Base-by-base conservation (phyloP, 83 land plant species). In the Picea mariana region DNA sequence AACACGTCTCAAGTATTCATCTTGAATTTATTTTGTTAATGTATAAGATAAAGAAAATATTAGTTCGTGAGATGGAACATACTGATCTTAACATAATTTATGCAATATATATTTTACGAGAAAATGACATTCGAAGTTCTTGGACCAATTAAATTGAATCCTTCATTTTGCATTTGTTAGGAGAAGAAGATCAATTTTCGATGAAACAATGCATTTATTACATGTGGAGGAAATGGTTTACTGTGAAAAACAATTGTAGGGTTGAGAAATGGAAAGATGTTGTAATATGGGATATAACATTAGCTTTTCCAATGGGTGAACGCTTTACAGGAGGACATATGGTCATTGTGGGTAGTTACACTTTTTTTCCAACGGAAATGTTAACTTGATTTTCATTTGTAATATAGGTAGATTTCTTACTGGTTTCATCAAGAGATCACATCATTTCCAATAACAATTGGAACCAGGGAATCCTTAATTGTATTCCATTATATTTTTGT, bases 351-450 rank as follows among this genome's bases (percentile, higher is more conserved):
- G 86, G 88, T 7, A 82, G 90, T 3, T 92, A 86, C 69, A 89
- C 90, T 8, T 92, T 86, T 79, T 85, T 90, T 4, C 94, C 94
- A 7, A 89, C 92, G 0, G 84, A 92, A 68, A 84, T 88, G 89
- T 77, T 84, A 0, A 88, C 89, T 13, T 82, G 87, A 17, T 85
- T 90, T 34, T 88, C 91, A 12, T 92, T 92, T 82, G 78, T 92
- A 4, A 88, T 92, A 49, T 90, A 90, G 18, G 89, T 91, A 20
- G 89, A 92, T 81, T 92, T 92, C 38, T 9, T 90, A 42, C 81
- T 92, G 4, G 78, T 85, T 12, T 85, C 93, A 1, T 92, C 95
- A 3, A 79, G 95, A 63, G 93, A 90, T 27, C 78, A 85, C 13
- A 85, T 92, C 8, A 86, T 82, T 0, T 66, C 85, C 27, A 89